These are phyloP conservation scores for Neofusicoccum sp. DNA, from an alignment of 2,329 filamentous ascomycete species.

Conservation along the genomic window DNA sequence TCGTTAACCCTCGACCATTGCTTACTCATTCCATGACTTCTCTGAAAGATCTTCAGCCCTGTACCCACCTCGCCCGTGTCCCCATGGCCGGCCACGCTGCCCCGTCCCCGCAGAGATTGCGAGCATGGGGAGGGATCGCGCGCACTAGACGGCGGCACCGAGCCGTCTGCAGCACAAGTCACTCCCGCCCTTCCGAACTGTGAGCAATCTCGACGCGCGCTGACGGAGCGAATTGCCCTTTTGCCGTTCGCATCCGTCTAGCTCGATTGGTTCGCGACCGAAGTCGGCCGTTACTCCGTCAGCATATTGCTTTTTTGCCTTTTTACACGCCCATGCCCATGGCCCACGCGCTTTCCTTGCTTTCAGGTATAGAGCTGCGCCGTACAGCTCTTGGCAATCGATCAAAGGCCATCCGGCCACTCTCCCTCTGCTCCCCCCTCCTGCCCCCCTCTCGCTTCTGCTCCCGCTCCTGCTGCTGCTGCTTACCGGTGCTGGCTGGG, in stretches of 20 bases:
- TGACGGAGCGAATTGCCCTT: too few species aligned
- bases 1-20: neutral
- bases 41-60: conserved; percentile 9
- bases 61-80: neutral
- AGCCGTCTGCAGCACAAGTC: conserved; percentile 1
- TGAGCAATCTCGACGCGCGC: neutral
- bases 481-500: neutral
- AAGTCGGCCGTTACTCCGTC: neutral
- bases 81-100: neutral
- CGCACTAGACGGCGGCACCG: neutral
- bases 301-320: neutral
- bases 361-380: conserved; percentile 7
- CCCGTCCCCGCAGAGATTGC: neutral
- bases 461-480: too few species aligned
- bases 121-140: conserved; percentile 1
- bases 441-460: neutral
- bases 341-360: neutral
- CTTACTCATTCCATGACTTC: neutral
- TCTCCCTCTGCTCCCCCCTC: neutral
- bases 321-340: neutral
- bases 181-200: neutral
- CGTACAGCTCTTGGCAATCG: neutral
- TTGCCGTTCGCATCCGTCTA: neutral
- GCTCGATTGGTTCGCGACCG: neutral
- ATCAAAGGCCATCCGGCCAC: neutral